Evolutionary conservation across 352 stramenopile species (phyloP), one percentile per base, ranked within the genome.

Genomic region (Pythium chondricola): DNA sequence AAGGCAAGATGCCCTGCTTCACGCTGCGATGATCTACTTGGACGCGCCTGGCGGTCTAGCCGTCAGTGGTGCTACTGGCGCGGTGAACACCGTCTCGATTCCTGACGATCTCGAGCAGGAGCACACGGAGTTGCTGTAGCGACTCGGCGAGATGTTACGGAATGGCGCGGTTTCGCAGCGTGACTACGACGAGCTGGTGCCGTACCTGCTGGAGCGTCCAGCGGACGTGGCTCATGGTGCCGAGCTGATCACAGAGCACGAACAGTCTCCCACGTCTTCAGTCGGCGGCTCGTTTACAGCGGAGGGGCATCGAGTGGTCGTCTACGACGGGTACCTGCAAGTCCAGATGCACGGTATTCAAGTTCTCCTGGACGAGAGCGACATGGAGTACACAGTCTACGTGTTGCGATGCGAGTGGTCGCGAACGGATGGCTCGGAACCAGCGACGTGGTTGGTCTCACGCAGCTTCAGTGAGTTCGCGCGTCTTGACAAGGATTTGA

Each of bases 341-440:
- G 79, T 72, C 36, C 78, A 89, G 48, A 91, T 94, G 78, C 76
- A 92, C 50, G 69, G 78, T 38, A 94, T 80, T 27, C 80, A 92
- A 46, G 71, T 92, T 22, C 56, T 94, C 38, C 83, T 92, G 56
- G 83, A 94, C 61, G 83, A 92, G 67, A 94, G 89, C 63, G 92
- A 89, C 45, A 76, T 73, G 29, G 80, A 94, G 51, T 94, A 94
- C 67, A 94, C 83, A 22, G 83, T 91, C 43, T 94, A 94, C 54
- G 83, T 94, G 52, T 61, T 94, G 41, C 78, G 78, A 43, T 94
- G 83, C 54, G 61, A 86, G 52, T 94, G 80, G 80, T 78, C 92
- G 51, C 61, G 78, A 2, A 83, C 79, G 40, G 80, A 87, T 20
- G 53, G 55, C 2, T 48, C 45, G 7, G 64, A 84, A 41, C 58